Percentiles rank a stretch among this genome's conserved stretches.
These are phyloP conservation scores for Plectosphaerella cucumerina DNA, from an alignment of 2,329 filamentous ascomycete genomes.

Conservation along the genomic window DNA sequence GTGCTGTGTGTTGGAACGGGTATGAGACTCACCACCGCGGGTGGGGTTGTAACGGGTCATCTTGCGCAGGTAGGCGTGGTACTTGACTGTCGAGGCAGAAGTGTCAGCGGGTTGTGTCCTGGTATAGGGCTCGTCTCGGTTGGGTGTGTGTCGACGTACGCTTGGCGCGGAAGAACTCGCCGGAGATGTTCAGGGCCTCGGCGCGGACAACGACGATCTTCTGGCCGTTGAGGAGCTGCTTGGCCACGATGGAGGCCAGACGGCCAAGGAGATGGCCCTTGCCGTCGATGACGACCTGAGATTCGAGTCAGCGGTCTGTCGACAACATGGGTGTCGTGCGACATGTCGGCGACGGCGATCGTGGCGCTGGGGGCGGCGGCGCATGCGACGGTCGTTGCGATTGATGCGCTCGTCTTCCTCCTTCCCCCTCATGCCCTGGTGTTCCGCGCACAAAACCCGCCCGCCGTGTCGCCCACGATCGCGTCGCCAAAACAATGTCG, in stretches of 20 bases:
- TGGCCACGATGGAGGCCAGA: constrained; percentile 95
- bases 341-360: background rate
- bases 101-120: constrained; percentile 17
- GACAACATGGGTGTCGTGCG: background rate
- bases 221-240: constrained; percentile 98
- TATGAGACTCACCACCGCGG: constrained; percentile 75
- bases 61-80: constrained; percentile 99
- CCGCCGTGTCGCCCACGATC: background rate
- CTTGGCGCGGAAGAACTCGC: constrained; percentile 99
- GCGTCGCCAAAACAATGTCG: background rate
- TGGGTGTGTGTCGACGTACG: constrained; percentile 66
- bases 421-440: background rate
- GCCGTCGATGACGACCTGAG: constrained; percentile 96
- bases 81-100: constrained; percentile 76
- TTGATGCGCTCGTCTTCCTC: background rate
- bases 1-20: constrained; percentile 9
- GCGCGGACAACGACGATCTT: constrained; percentile 99
- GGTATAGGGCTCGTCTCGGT: too few species aligned
- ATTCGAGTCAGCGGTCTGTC: constrained; percentile 24
- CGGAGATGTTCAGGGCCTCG: constrained; percentile 99
- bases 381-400: background rate
- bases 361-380: background rate
- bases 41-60: constrained; percentile 99
- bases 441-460: background rate
- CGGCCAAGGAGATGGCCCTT: constrained; percentile 99